Base-by-base conservation (phyloP, 192 early-diverging fungal species). In the Entomortierella beljakovae region DNA sequence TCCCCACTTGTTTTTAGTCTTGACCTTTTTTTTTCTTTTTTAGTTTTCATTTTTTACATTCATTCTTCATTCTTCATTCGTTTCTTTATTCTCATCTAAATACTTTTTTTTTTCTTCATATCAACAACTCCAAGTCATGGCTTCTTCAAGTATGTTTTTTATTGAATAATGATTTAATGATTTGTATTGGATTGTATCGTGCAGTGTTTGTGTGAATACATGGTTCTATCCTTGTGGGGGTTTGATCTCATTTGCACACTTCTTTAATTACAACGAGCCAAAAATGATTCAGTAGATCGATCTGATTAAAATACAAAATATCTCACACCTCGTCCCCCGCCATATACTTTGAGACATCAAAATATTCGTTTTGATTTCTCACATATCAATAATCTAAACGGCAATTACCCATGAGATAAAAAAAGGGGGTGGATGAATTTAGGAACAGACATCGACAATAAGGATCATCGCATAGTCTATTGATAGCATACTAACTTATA, bases 91-190 rank as follows among this genome's bases (percentile, higher is more conserved):
- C n/a, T 68, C 64, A 15, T 42, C 50, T 40, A 42, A 23, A 7
- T 49, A 38, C 29, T 23, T 35, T 43, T 43, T 43, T 18, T 18
- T 43, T 43, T 18, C 18, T 18, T 43, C 42, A 43, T n/a, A n/a
- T n/a, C n/a, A n/a, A n/a, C n/a, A n/a, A n/a, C n/a, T n/a, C n/a
- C n/a, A n/a, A n/a, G n/a, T n/a, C n/a, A 61, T 61, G 59, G 59
- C 59, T 28, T n/a, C 59, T 35, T 43, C 59, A 23, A 61, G 59
- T 61, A 61, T 42, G 57, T 58, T 38, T 8, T 38, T 38, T 6
- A 38, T 38, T 38, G 37, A 13, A 10, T 2, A 10, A 46, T 15
- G 4, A 53, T 53, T 3, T 3, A 25, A 53, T 29, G 51, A 7
- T 25, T 8, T 9, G 25, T 18, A 28, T 9, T 26, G 23, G 5